Base-by-base conservation (phyloP, 2,329 filamentous ascomycete species). In the Ophiosphaerella herpotricha region DNA sequence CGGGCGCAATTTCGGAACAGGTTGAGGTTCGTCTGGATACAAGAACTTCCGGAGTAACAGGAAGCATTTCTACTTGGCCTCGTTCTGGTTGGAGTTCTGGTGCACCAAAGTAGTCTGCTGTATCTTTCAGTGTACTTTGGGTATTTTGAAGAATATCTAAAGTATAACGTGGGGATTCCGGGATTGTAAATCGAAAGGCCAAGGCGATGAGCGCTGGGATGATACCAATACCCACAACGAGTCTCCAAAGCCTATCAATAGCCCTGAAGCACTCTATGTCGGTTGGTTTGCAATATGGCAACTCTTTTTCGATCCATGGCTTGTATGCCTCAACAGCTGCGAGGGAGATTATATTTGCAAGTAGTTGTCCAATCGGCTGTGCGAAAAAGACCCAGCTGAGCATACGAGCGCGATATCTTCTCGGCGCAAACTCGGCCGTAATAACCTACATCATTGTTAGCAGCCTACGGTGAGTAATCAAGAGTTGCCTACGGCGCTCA, bases 311-410 rank as follows among this genome's bases (percentile, higher is more conserved):
- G 18, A 71, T 67, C 39, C 58, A 54, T 1, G 63, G 60, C 26
- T 57, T 53, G 39, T 67, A 70, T 2, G 50, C 61, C 42, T 62
- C 55, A 7, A 73, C 63, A 29, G 62, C 61, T 8, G 61, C 64
- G 14, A 68, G 34, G 7, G 67, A 68, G 3, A 71, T 54, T 7
- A 70, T 57, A 35, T 67, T 69, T 38, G 65, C 64, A 16, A 69
- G 57, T 8, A 67, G 50, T 41, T 76, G 75, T 5, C 75, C 75
- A 14, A 77, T 57, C 3, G 74, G 73, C 40, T 77, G 75, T 47
- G 75, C 75, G 34, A 75, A 66, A 55, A 77, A 77, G 1, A 77
- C 72, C 45, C 69, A 68, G 26, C 68, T 66, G 52, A 77, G 52
- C 74, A 77, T 76, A n/a, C 73, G 59, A 2, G 68, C 74, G 23